phyloP scores from a whole-genome alignment of 1,284 basidiomycete species.

The Neonothopanus nambi region DNA sequence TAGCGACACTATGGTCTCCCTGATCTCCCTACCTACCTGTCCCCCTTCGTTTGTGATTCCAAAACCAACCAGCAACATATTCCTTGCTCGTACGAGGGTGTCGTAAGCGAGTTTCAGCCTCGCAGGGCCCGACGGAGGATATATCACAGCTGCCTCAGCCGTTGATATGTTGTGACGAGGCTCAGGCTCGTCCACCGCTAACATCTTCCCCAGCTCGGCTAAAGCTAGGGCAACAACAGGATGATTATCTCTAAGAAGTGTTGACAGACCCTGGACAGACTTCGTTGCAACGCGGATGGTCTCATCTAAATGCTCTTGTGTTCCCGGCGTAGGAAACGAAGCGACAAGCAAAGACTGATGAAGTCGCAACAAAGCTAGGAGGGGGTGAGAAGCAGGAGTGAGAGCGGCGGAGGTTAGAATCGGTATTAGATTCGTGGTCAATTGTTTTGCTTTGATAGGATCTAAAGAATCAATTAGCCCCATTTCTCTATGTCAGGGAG shows the following conservation, averaged over 20 bases:
- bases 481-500: background rate
- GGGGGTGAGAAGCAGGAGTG: slow-evolving; percentile 68
- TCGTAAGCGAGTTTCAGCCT: slow-evolving; percentile 65
- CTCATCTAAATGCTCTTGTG: slow-evolving; percentile 62
- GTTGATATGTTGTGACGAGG: slow-evolving; percentile 6
- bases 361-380: slow-evolving; percentile 72
- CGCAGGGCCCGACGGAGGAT: slow-evolving; percentile 64
- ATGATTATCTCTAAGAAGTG: slow-evolving; percentile 67
- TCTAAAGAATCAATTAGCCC: slow-evolving; percentile 38
- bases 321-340: slow-evolving; percentile 36
- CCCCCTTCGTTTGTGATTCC: slow-evolving; percentile 63
- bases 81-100: slow-evolving; percentile 59
- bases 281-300: slow-evolving; percentile 58
- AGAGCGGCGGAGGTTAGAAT: slow-evolving; percentile 57
- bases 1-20: slow-evolving; percentile 53
- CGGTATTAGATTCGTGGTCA: slow-evolving; percentile 68
- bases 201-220: slow-evolving; percentile 80
- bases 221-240: slow-evolving; percentile 77
- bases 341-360: slow-evolving; percentile 66
- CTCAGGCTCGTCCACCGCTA: slow-evolving; percentile 71
- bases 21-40: slow-evolving; percentile 54
- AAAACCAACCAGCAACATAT: slow-evolving; percentile 63
- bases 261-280: slow-evolving; percentile 55
- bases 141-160: slow-evolving; percentile 28
- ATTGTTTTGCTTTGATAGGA: slow-evolving; percentile 50